Conservation (phyloP, 306 rosid genomes). For the Sphenostylis stenocarpa region DNA sequence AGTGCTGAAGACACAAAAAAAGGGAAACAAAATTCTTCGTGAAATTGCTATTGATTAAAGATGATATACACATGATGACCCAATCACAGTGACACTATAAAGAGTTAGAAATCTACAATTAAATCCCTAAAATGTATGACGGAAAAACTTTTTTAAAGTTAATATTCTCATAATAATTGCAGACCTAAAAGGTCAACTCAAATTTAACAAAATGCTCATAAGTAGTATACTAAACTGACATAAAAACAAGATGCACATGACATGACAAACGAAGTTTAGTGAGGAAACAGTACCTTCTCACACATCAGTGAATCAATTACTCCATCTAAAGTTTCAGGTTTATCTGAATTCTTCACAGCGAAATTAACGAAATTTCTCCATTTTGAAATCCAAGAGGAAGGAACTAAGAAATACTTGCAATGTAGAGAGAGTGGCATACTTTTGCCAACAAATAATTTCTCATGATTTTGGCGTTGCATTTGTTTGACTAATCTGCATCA, state of each 20-base stretch:
- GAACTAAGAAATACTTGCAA: conserved; percentile 83
- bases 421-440: conserved; percentile 55
- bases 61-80: neutral
- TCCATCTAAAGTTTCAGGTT: conserved; percentile 73
- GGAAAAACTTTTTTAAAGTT: conserved; percentile 7
- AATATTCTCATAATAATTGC: conserved; percentile 16
- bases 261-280: conserved; percentile 3
- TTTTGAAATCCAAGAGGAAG: conserved; percentile 77
- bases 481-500: conserved; percentile 71
- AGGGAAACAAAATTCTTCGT: neutral
- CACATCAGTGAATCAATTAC: conserved; percentile 61
- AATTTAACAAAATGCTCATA: conserved; percentile 17
- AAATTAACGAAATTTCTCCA: conserved; percentile 76
- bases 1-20: conserved; percentile 59
- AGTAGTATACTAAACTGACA: neutral
- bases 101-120: conserved; percentile 1
- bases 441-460: conserved; percentile 71
- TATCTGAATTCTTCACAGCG: conserved; percentile 59
- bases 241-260: conserved; percentile 19
- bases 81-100: neutral
- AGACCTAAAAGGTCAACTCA: neutral
- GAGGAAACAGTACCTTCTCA: conserved; percentile 67
- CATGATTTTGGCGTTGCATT: conserved; percentile 88
- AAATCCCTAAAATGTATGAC: conserved; percentile 19
- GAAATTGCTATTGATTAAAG: conserved; percentile 19